Evolutionary conservation across 441 rosid species (phyloP), one percentile per base, ranked within the genome.

Genomic region (Bocquillonia castaneifolia): DNA sequence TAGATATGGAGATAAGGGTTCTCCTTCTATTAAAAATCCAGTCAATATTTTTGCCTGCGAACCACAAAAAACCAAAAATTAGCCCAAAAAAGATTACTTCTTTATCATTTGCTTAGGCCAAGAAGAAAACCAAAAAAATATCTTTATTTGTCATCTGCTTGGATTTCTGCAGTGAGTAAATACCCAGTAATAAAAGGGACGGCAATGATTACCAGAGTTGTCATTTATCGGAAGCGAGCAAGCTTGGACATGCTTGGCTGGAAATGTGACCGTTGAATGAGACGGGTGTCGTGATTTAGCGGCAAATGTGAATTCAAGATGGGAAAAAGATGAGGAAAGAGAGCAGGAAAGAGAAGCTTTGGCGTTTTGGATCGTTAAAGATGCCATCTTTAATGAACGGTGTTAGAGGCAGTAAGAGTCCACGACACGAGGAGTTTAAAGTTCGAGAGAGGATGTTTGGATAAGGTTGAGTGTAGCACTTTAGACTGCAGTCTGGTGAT

Each of bases 361-460:
- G 50, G 45, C 10, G 57, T 45, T 51, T 37, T 56, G 10, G 26
- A 14, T 22, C 28, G 74, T 54, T 54, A 76, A 78, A 70, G 87
- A 76, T 60, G 74, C 66, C 88, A 82, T 85, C 86, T 64, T 77
- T 68, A 65, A 74, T 48, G 73, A 72, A 64, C 63, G 82, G 75
- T 66, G n/a, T 29, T 23, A 10, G 42, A 64, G 69, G 57, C 28
- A 54, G 70, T 57, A 0, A 0, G 51, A 7, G 13, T 0, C 29
- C 12, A 14, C 31, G 29, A 5, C 17, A n/a, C 0, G 32, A 2
- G 12, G 10, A 31, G 23, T 40, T 54, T 56, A n/a, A 50, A 40
- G 25, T 26, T 63, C 20, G 10, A 45, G 47, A 23, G 55, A 18
- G 18, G 10, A 10, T 40, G 58, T 9, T 68, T 45, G n/a, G 18